Evolutionary conservation across 2,329 filamentous ascomycete genomes (phyloP).

Genomic region (Lasiodiplodia gonubiensis): DNA sequence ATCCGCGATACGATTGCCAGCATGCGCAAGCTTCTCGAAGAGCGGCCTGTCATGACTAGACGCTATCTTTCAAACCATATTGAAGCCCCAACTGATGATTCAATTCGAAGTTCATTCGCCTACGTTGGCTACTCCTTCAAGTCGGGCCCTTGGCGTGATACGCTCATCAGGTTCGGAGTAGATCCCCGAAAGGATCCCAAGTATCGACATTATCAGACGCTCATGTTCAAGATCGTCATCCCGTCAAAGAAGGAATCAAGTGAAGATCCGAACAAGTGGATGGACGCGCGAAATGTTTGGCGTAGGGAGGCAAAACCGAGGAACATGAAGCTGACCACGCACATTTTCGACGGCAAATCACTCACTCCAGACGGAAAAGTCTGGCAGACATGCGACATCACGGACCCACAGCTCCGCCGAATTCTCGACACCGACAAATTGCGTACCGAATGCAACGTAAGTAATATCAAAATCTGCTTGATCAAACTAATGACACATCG

Average conservation of each 20-base stretch:
- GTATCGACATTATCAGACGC: constrained; percentile 83
- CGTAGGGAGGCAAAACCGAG: constrained; percentile 27
- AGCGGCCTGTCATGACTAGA: constrained; percentile 85
- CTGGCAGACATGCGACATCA: constrained; percentile 94
- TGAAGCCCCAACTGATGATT: constrained; percentile 56
- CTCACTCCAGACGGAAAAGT: constrained; percentile 82
- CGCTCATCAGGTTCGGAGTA: constrained; percentile 81
- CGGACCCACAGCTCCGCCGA: constrained; percentile 72
- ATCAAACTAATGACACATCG: constrained; percentile 37
- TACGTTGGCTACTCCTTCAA: constrained; percentile 92
- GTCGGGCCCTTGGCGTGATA: constrained; percentile 89
- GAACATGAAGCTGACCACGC: constrained; percentile 52
- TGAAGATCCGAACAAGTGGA: constrained; percentile 32
- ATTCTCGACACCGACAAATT: constrained; percentile 68
- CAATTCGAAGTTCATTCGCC: constrained; percentile 75
- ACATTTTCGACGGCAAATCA: constrained; percentile 81
- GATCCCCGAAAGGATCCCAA: constrained; percentile 80
- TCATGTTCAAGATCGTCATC: constrained; percentile 75
- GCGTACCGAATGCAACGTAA: constrained; percentile 56
- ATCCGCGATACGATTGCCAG: constrained; percentile 69
- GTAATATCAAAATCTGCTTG: constrained; percentile 50
- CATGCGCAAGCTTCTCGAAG: constrained; percentile 69
- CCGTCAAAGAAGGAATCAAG: constrained; percentile 19
- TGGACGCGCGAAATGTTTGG: constrained; percentile 31
- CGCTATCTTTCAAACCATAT: constrained; percentile 80